A percentile compares a stretch with the other conserved stretches of the same genome.
These are phyloP conservation scores for Cenchrus fungigraminus DNA, from an alignment of 176 grass and related monocot species.

Conservation along the genomic window DNA sequence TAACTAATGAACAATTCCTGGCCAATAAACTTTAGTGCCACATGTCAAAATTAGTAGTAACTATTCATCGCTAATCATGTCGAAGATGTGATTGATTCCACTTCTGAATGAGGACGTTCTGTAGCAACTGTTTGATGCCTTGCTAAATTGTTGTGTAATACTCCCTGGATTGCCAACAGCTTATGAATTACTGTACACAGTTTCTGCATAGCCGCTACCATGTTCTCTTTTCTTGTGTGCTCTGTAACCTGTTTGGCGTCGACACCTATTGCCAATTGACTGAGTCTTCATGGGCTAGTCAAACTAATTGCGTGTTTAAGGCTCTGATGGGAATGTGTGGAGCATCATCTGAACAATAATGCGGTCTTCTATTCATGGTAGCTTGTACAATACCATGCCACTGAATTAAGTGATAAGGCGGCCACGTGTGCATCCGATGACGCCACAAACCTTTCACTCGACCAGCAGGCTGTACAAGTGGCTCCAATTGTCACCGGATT, in stretches of 20 bases:
- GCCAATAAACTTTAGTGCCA: not conserved
- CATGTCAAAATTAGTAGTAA: slow-evolving; percentile 1
- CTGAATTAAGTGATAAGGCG: slow-evolving; percentile 28
- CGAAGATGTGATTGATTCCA: not conserved
- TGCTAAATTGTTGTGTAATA: not conserved
- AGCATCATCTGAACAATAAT: slow-evolving; percentile 1
- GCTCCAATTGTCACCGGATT: slow-evolving; percentile 39
- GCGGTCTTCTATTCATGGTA: not conserved
- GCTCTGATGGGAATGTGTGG: slow-evolving; percentile 5
- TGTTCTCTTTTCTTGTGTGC: slow-evolving; percentile 3
- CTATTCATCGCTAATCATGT: not conserved
- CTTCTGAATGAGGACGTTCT: not conserved
- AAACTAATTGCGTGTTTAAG: slow-evolving; percentile 21
- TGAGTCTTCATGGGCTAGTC: not conserved
- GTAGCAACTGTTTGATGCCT: not conserved
- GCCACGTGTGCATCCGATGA: slow-evolving; percentile 40
- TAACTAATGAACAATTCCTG: not conserved
- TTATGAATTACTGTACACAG: not conserved
- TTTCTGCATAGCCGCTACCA: not conserved
- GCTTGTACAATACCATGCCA: not conserved
- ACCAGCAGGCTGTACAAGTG: slow-evolving; percentile 34
- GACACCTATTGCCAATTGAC: not conserved
- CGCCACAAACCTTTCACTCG: slow-evolving; percentile 28
- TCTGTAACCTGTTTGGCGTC: not conserved
- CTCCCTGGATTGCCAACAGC: not conserved